These are phyloP conservation scores for Entonaema liquescens DNA, from an alignment of 495 filamentous ascomycete genomes.

Conservation along the genomic window DNA sequence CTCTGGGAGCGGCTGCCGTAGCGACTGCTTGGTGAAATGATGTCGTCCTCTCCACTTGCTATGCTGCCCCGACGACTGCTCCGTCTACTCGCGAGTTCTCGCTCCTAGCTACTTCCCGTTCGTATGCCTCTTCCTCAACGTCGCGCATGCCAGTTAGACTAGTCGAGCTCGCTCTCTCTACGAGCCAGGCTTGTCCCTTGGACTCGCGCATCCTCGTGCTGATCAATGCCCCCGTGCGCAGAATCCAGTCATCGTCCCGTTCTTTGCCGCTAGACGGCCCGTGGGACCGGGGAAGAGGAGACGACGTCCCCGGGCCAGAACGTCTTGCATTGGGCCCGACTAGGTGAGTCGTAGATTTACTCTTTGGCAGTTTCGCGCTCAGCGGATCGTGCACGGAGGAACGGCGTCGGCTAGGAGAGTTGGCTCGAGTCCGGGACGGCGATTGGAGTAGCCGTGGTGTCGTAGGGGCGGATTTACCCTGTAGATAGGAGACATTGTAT, in stretches of 20 bases:
- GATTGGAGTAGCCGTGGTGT: constrained; percentile 66
- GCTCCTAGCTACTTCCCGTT: constrained; percentile 54
- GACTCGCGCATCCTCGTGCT: constrained; percentile 75
- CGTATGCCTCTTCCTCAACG: constrained; percentile 57
- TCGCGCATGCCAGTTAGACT: constrained; percentile 65
- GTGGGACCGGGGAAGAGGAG: constrained; percentile 38
- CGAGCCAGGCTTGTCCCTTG: constrained; percentile 83
- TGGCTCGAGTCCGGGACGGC: constrained; percentile 52
- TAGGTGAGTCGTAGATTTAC: constrained; percentile 58
- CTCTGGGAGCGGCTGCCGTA: constrained; percentile 57
- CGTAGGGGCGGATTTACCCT: constrained; percentile 64
- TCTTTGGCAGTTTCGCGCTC: constrained; percentile 49
- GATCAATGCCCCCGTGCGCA: constrained; percentile 74
- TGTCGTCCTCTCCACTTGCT: constrained; percentile 48
- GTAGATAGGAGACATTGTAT: constrained; percentile 58
- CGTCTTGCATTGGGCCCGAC: constrained; percentile 33
- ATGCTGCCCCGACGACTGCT: constrained; percentile 49
- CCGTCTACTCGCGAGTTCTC: constrained; percentile 46
- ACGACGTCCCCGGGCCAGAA: constrained; percentile 26
- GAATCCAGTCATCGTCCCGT: constrained; percentile 75
- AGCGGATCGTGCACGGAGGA: constrained; percentile 43
- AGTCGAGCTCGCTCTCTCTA: constrained; percentile 74
- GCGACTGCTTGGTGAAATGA: constrained; percentile 53
- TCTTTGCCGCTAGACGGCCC: constrained; percentile 26
- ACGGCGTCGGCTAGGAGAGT: constrained; percentile 49